phyloP scores from a whole-genome alignment of 805 yeast genomes.

The Metschnikowia proteae region DNA sequence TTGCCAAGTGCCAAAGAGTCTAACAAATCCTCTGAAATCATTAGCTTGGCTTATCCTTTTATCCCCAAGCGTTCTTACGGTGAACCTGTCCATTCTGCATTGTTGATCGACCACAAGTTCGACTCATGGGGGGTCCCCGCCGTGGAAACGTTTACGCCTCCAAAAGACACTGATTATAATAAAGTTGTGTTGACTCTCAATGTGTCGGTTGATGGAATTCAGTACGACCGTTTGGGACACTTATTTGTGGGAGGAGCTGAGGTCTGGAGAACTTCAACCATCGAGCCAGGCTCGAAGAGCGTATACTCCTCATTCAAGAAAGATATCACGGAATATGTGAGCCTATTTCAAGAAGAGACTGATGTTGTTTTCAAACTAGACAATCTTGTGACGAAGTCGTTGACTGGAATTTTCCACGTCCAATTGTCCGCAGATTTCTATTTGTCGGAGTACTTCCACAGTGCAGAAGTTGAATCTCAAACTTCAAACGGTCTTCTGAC shows the following conservation, averaged over 20 bases:
- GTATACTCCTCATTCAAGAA: constrained; percentile 51
- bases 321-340: constrained; percentile 57
- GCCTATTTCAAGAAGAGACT: constrained; percentile 45
- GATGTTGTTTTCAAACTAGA: constrained; percentile 58
- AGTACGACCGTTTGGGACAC: constrained; percentile 59
- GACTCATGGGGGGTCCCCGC: constrained; percentile 63
- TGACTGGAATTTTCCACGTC: constrained; percentile 60
- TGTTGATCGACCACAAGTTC: constrained; percentile 46
- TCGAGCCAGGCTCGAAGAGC: constrained; percentile 47
- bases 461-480: constrained; percentile 15
- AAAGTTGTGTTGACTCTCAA: constrained; percentile 51
- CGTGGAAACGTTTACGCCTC: constrained; percentile 39
- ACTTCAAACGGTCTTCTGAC: background rate
- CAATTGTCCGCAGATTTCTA: constrained; percentile 51
- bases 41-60: constrained; percentile 27
- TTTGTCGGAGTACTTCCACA: constrained; percentile 12
- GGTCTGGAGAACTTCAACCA: constrained; percentile 75
- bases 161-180: constrained; percentile 43
- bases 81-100: constrained; percentile 38
- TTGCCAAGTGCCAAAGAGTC: background rate
- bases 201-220: constrained; percentile 58
- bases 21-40: constrained; percentile 16
- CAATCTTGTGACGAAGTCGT: constrained; percentile 48
- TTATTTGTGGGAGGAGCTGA: constrained; percentile 59
- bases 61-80: constrained; percentile 21